A percentile compares a stretch with the other conserved stretches of the same genome.
Evolutionary conservation across 495 filamentous ascomycete genomes (phyloP).

Genomic region (Cudoniella acicularis): DNA sequence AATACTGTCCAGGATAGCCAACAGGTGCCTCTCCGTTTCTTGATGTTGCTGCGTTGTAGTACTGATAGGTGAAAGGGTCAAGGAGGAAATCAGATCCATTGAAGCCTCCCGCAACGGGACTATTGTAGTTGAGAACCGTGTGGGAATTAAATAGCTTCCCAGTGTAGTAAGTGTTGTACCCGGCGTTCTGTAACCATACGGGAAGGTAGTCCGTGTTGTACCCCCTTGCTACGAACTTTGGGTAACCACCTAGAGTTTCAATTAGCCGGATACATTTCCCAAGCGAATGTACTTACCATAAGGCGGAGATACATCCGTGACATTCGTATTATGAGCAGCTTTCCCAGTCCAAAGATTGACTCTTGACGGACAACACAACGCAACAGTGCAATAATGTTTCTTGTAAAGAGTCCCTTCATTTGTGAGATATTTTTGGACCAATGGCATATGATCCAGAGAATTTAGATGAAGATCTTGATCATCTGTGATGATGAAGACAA

Average conservation of each 20-base stretch:
- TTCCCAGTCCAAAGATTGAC: slow-evolving; percentile 58
- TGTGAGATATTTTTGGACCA: slow-evolving; percentile 38
- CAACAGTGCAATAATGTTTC: slow-evolving; percentile 51
- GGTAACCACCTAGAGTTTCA: slow-evolving; percentile 50
- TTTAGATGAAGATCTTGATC: slow-evolving; percentile 45
- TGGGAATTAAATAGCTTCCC: slow-evolving; percentile 63
- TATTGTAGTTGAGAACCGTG: slow-evolving; percentile 48
- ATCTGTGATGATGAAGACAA: slow-evolving; percentile 1
- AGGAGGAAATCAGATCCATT: slow-evolving; percentile 57
- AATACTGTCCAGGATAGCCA: slow-evolving; percentile 51
- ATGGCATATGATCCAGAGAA: slow-evolving; percentile 50
- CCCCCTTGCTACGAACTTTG: slow-evolving; percentile 57
- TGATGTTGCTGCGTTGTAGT: slow-evolving; percentile 57
- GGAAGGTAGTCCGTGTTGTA: slow-evolving; percentile 62
- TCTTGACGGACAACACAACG: slow-evolving; percentile 56
- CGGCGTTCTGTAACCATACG: slow-evolving; percentile 58
- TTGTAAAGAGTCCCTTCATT: slow-evolving; percentile 44
- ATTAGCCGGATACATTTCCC: not conserved
- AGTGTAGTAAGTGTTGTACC: slow-evolving; percentile 65
- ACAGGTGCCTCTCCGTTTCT: slow-evolving; percentile 50
- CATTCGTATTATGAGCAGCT: slow-evolving; percentile 65
- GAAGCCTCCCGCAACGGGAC: slow-evolving; percentile 47
- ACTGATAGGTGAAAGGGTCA: slow-evolving; percentile 62
- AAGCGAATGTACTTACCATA: slow-evolving; percentile 37
- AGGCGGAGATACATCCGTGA: slow-evolving; percentile 59